phyloP scores from a whole-genome alignment of 495 filamentous ascomycete species.

The Annulohypoxylon bovei region DNA sequence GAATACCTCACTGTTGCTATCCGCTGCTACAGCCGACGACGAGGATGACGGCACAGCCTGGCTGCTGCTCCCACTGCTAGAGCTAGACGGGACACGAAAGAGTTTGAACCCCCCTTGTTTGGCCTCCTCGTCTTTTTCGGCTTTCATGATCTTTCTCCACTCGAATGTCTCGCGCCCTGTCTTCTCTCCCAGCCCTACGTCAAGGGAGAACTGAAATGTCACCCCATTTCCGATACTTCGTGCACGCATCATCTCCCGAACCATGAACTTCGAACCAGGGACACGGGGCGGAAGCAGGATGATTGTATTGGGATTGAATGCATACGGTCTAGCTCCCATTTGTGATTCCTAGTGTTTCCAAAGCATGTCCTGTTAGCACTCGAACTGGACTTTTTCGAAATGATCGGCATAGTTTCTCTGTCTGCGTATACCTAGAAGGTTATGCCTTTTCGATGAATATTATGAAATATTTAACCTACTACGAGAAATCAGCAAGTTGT shows the following conservation, averaged over 20 bases:
- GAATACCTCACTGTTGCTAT: neutral
- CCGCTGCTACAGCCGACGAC: neutral
- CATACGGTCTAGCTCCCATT: neutral
- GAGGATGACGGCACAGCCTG: neutral
- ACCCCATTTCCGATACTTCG: neutral
- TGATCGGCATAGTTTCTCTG: too few species aligned
- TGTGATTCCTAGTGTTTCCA: neutral
- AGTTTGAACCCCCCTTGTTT: neutral
- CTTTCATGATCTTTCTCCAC: neutral
- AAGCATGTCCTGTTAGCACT: neutral
- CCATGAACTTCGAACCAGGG: neutral
- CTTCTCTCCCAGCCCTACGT: neutral
- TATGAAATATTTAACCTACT: too few species aligned
- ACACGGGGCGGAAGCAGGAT: neutral
- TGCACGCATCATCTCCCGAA: neutral
- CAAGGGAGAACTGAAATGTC: neutral
- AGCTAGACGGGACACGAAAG: neutral
- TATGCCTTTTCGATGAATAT: too few species aligned
- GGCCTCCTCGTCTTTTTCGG: neutral
- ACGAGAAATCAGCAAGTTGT: too few species aligned
- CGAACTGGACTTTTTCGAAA: neutral
- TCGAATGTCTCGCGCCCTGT: neutral
- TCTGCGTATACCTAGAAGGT: too few species aligned
- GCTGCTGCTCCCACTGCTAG: neutral
- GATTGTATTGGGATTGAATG: neutral